Conservation (phyloP, 805 yeast species). For the Limtongia smithiae region DNA sequence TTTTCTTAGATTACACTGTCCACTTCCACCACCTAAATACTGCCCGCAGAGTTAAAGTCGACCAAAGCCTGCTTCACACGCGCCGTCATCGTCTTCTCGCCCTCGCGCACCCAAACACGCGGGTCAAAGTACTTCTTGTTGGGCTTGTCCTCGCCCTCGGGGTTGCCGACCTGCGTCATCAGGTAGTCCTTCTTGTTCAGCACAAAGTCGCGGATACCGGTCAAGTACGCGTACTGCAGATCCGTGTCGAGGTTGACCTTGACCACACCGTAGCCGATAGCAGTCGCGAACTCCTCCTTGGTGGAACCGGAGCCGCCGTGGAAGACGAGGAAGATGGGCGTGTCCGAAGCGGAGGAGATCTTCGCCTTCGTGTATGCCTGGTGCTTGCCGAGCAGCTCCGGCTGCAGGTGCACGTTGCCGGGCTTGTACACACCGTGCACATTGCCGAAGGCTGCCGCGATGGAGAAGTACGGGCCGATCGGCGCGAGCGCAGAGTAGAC, state of each 20-base stretch:
- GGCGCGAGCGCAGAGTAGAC: conserved; percentile 87
- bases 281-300: conserved; percentile 85
- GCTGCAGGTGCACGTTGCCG: conserved; percentile 92
- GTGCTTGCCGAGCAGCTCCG: conserved; percentile 92
- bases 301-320: conserved; percentile 99
- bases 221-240: conserved; percentile 96
- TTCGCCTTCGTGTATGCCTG: conserved; percentile 80
- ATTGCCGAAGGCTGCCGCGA: conserved; percentile 99
- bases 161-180: conserved; percentile 90
- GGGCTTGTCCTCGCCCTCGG: conserved; percentile 98
- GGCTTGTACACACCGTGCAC: conserved; percentile 99
- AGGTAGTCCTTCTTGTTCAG: conserved; percentile 94
- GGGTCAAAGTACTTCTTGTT: conserved; percentile 99
- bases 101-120: conserved; percentile 99
- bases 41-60: conserved; percentile 56
- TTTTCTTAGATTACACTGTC: too few relatives aligned
- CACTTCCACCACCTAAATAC: too few relatives aligned
- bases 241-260: conserved; percentile 99
- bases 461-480: conserved; percentile 96
- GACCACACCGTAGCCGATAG: conserved; percentile 90
- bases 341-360: conserved; percentile 47
- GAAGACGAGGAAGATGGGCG: conserved; percentile 95
- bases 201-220: conserved; percentile 96
- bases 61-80: conserved; percentile 82
- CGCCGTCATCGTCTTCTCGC: conserved; percentile 95